Base-by-base conservation (phyloP, 2,329 filamentous ascomycete genomes). In the Colletotrichum falcatum region DNA sequence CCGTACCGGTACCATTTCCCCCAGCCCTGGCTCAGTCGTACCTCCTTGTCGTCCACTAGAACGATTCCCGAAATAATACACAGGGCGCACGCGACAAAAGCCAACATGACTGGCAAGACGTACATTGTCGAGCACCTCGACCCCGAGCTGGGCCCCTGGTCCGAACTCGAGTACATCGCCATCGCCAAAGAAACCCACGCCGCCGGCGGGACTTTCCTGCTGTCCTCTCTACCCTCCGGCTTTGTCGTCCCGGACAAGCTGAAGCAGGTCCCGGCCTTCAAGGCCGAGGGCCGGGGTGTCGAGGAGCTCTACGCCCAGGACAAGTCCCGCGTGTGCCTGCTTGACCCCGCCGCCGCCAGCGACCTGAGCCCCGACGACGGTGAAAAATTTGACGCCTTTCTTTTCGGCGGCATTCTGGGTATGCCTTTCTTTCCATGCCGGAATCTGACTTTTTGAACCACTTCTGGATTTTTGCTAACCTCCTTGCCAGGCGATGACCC, bases 121-220 rank as follows among this genome's bases (percentile, higher is more conserved):
- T 98, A 96, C 83, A 93, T 98, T 77, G 95, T 98, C 76, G 95
- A 98, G 85, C 95, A 99, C 82, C 90, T 99, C 74, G 96, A 99
- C 83, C 91, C 93, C 49, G 96, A 99, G 82, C 88, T 99, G 37
- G 96, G 97, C 42, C 89, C 90, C 49, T 99, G 96, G 96, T 98
- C 96, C 30, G 90, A 94, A 73, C 89, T 98, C 63, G 96, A 99
- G 84, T 99, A 99, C 83, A 85, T 90, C 65, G 89, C 92, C 77
- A 98, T 99, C 79, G 94, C 94, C 61, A 85, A 88, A 71, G 96
- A 99, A 84, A 94, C 92, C 62, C 84, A 89, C 73, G 86, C 87
- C 30, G 83, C 89, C 4, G 88, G 88, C 42, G 89, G 90, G 65
- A 86, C 85, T 61, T 97, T 98, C 80, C 89, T 94, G 74, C 88